Evolutionary conservation across 306 rosid species (phyloP), one percentile per base, ranked within the genome.

Genomic region (Prunus davidiana): DNA sequence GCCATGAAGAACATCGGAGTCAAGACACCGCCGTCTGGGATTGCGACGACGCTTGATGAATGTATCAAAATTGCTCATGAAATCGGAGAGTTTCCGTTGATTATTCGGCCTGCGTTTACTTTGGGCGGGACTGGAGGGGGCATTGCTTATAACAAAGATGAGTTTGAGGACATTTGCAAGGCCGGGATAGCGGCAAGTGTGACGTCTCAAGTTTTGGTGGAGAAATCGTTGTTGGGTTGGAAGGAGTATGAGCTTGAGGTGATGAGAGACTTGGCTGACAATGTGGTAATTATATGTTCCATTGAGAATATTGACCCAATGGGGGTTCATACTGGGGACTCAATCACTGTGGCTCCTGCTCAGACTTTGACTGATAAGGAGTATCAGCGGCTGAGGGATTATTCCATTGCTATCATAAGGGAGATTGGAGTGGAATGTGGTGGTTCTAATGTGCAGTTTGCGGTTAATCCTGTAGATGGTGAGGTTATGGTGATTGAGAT

Each of bases 241-340:
- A 96, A 96, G 80, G 99, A 96, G 80, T 93, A 96, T 82, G 99
- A 96, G 72, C 99, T 96, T 67, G 98, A 96, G 83, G 99, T 96
- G 25, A 96, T 96, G 99, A 89, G 97, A 75, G 99, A 92, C 71
- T 85, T 96, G 82, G 99, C 98, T 7, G 99, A 96, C 75, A 96
- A 92, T 74, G 98, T 96, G 70, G 98, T 96, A 12, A 96, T 93
- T 45, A 96, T 93, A 28, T 96, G 99, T 58, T 96, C 99, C 3
- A 92, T 96, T 77, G 99, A 96, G 97, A 96, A 96, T 82, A 91
- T 96, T 72, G 99, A 96, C 69, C 91, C 99, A 0, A 96, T 96
- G 99, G 99, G 98, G 2, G 96, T 96, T 83, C 99, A 96, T 64
- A 92, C 98, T 0, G 99, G 99, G 45, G 99, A 96, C 82, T 96